Conservation (phyloP, 345 rosid species). For the Salix brachista region DNA sequence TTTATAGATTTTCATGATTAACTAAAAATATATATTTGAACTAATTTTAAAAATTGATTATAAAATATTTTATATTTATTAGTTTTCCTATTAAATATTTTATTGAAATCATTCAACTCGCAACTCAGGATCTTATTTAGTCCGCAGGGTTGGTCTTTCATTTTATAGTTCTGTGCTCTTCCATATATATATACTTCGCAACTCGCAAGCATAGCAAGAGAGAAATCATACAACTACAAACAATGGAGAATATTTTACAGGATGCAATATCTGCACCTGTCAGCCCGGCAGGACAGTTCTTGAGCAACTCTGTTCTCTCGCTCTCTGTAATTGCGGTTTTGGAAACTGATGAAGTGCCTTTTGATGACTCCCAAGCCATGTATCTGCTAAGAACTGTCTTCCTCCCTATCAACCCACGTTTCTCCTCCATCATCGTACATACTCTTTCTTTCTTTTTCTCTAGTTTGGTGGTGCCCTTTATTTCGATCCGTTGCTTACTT, state of each 20-base stretch:
- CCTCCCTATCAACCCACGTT: constrained; percentile 43
- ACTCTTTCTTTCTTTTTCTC: not conserved
- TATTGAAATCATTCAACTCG: too few species aligned
- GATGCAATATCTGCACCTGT: constrained; percentile 18
- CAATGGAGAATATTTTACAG: constrained; percentile 22
- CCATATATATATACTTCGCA: not conserved
- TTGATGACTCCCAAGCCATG: constrained; percentile 23
- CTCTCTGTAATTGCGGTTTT: constrained; percentile 25
- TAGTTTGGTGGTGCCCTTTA: not conserved
- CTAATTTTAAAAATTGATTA: too few species aligned
- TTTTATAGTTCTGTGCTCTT: too few species aligned
- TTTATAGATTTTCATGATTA: too few species aligned
- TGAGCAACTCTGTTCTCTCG: constrained; percentile 32
- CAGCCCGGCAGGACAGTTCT: constrained; percentile 35
- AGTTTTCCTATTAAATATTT: too few species aligned
- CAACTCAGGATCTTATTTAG: too few species aligned
- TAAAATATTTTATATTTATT: too few species aligned
- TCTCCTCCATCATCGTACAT: constrained; percentile 39
- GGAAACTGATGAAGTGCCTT: constrained; percentile 27
- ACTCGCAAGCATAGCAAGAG: not conserved
- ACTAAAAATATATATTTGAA: too few species aligned
- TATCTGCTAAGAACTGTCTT: constrained; percentile 26
- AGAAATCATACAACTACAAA: not conserved
- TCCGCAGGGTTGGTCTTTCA: too few species aligned
- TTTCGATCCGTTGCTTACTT: too few species aligned